Percentiles rank a stretch among this genome's conserved stretches.
Evolutionary conservation across 768 basidiomycete genomes (phyloP).

Genomic region (Pisolithus microcarpus): DNA sequence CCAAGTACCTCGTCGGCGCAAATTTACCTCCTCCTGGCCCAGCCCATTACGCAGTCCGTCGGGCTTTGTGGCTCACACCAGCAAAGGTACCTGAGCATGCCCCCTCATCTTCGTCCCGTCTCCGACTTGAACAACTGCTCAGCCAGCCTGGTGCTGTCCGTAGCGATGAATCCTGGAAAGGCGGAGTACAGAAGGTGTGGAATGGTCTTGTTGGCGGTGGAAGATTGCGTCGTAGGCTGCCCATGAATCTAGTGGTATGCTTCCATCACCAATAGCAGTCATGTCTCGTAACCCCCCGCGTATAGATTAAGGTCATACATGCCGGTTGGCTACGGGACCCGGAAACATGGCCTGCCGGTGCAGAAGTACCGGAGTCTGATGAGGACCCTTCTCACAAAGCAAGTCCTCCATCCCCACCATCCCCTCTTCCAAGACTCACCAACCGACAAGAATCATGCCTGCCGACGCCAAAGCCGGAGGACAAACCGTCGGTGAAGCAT

Average conservation of each 20-base stretch:
- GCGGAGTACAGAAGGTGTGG: conserved; percentile 57
- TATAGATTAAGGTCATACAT: conserved; percentile 65
- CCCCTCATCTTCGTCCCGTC: conserved; percentile 29
- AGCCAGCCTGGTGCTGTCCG: conserved; percentile 39
- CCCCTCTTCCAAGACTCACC: conserved; percentile 3
- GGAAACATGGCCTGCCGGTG: conserved; percentile 65
- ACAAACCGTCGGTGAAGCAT: background rate
- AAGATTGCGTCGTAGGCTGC: conserved; percentile 51
- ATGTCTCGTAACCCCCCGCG: background rate
- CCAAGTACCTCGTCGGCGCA: conserved; percentile 4
- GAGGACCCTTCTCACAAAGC: conserved; percentile 27
- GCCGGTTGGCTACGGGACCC: conserved; percentile 68
- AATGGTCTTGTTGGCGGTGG: conserved; percentile 52
- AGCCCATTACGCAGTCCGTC: conserved; percentile 53
- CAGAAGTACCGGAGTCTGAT: conserved; percentile 56
- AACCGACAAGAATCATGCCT: background rate
- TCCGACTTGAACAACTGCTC: conserved; percentile 47
- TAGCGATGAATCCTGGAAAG: conserved; percentile 48
- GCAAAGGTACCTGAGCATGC: conserved; percentile 10
- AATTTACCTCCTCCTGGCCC: conserved; percentile 57
- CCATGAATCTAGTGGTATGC: conserved; percentile 59
- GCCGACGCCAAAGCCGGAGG: background rate
- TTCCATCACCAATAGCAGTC: no score
- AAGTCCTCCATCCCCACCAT: background rate
- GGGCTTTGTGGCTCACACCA: conserved; percentile 52